Evolutionary conservation across 2,329 filamentous ascomycete species (phyloP).

Genomic region (Blastomyces silverae): DNA sequence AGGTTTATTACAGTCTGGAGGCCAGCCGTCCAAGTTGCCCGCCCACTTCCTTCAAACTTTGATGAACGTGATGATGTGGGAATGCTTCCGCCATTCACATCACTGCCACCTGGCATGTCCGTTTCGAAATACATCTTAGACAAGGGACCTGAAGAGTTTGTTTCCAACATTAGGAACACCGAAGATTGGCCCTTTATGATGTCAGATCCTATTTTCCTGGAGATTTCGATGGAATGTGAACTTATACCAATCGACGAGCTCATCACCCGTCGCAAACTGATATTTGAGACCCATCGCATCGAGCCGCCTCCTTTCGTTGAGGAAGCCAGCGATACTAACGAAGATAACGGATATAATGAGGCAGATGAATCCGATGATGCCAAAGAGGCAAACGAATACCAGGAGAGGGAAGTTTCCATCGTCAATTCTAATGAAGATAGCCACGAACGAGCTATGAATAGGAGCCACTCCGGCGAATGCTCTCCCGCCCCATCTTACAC

Average conservation of each 20-base stretch:
- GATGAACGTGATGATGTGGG: conserved; percentile 26
- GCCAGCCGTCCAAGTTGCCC: conserved; percentile 23
- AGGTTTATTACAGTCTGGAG: conserved; percentile 22
- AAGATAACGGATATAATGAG: background rate
- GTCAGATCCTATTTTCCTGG: conserved; percentile 46
- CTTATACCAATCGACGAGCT: conserved; percentile 42
- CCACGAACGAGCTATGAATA: conserved; percentile 6
- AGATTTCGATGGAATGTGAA: conserved; percentile 39
- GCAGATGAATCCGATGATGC: conserved; percentile 3
- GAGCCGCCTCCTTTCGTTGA: conserved; percentile 22
- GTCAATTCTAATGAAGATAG: background rate
- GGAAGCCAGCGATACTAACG: conserved; percentile 8
- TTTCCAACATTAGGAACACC: conserved; percentile 45
- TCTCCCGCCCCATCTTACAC: background rate
- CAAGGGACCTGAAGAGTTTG: conserved; percentile 40
- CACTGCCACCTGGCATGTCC: conserved; percentile 35
- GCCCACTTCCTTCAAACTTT: conserved; percentile 27
- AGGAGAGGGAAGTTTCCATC: background rate
- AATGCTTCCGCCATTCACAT: conserved; percentile 22
- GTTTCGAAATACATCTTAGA: conserved; percentile 47
- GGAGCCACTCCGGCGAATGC: conserved; percentile 1
- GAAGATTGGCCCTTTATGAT: conserved; percentile 46
- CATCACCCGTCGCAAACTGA: conserved; percentile 33
- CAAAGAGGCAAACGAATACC: background rate
- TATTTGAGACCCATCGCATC: conserved; percentile 27